Evolutionary conservation across 2,329 filamentous ascomycete species (phyloP).

Genomic region (Fusarium haematococcum): DNA sequence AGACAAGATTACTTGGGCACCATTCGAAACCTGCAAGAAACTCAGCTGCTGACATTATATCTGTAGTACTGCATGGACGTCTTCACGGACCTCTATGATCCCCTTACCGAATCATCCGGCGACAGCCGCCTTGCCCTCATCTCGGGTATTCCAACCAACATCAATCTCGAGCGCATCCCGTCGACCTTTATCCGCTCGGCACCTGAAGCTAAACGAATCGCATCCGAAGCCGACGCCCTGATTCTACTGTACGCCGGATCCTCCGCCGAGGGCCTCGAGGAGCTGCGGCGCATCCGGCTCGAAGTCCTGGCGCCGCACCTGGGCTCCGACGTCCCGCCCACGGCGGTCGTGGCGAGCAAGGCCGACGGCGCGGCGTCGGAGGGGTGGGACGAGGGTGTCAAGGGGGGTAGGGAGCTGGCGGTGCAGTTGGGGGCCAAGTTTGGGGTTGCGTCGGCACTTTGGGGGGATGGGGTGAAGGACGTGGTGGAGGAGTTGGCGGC

Average conservation of each 20-base stretch:
- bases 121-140: constrained; percentile 28
- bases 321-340: constrained; percentile 4
- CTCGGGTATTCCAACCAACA: constrained; percentile 14
- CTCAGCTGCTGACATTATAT: background rate
- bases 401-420: constrained; percentile 28
- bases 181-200: constrained; percentile 22
- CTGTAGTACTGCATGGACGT: constrained; percentile 28
- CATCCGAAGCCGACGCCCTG: constrained; percentile 27
- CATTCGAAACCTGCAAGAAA: background rate
- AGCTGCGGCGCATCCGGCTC: constrained; percentile 23
- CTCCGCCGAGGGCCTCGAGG: constrained; percentile 15
- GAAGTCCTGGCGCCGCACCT: constrained; percentile 19
- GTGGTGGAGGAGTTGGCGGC: constrained; percentile 34
- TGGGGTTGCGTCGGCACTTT: constrained; percentile 30
- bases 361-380: constrained; percentile 27
- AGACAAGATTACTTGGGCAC: background rate
- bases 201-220: constrained; percentile 15
- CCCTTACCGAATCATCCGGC: constrained; percentile 27
- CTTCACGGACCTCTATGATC: constrained; percentile 33
- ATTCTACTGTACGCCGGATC: constrained; percentile 32
- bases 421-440: constrained; percentile 24
- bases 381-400: constrained; percentile 29
- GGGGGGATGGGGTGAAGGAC: constrained; percentile 36
- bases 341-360: constrained; percentile 29
- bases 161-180: constrained; percentile 31